phyloP scores from a whole-genome alignment of 176 grass and related monocot genomes.

The Musa beccarii region DNA sequence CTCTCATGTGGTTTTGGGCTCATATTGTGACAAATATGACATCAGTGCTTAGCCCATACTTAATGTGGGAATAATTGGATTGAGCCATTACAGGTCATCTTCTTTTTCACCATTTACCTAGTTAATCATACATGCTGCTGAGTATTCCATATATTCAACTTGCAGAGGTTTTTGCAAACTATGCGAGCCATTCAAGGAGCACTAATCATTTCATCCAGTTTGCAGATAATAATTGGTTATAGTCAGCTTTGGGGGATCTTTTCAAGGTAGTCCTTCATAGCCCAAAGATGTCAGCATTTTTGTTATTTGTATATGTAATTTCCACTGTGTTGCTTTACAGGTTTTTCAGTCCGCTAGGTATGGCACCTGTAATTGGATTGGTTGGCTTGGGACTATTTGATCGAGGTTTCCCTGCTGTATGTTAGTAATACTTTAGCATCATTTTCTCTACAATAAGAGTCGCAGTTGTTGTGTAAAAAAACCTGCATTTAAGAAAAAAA shows the following conservation, averaged over 20 bases:
- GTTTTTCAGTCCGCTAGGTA: constrained; percentile 46
- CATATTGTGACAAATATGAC: too few relatives aligned
- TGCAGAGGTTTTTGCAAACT: constrained; percentile 51
- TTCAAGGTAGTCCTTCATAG: constrained; percentile 27
- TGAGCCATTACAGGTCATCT: not conserved
- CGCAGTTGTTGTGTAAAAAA: not conserved
- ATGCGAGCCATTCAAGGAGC: constrained; percentile 57
- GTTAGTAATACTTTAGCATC: not conserved
- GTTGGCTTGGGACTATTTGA: constrained; percentile 51
- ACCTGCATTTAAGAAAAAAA: not conserved
- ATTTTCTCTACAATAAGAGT: not conserved
- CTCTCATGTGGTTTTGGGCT: too few relatives aligned
- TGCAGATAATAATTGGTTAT: constrained; percentile 49
- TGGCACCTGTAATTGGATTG: constrained; percentile 45
- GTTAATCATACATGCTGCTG: not conserved
- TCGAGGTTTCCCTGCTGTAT: constrained; percentile 48
- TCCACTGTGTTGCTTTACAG: constrained; percentile 3
- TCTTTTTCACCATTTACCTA: not conserved
- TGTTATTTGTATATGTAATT: not conserved
- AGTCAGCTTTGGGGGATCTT: constrained; percentile 48
- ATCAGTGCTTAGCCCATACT: too few relatives aligned
- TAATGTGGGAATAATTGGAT: not conserved
- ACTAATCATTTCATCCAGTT: constrained; percentile 40
- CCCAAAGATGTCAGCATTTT: not conserved
- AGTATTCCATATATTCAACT: constrained; percentile 3